phyloP scores from a whole-genome alignment of 306 rosid genomes.

The Prunus campanulata region DNA sequence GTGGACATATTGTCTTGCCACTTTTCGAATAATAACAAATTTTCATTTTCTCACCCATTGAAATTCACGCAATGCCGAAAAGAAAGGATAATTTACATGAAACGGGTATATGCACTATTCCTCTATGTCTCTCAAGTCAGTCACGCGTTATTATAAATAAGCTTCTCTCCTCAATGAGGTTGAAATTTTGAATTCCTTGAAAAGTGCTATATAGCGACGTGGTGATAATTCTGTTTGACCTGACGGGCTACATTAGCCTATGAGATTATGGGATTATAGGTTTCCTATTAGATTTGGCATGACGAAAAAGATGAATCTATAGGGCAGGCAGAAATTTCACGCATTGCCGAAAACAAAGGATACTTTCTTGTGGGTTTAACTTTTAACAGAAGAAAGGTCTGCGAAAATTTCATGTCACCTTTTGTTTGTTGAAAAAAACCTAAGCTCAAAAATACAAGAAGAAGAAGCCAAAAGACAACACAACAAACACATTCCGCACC shows the following conservation, averaged over 20 bases:
- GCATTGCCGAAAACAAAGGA: not conserved
- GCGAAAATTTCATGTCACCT: not conserved
- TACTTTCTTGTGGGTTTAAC: not conserved
- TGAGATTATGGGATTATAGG: not conserved
- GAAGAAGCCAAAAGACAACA: constrained; percentile 6
- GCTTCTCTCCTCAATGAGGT: no score
- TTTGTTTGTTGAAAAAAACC: not conserved
- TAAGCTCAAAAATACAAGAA: not conserved
- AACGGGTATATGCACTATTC: no score
- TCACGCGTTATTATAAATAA: no score
- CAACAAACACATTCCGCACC: not conserved
- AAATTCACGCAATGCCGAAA: not conserved
- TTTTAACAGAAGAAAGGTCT: not conserved
- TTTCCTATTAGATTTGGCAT: not conserved
- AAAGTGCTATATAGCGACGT: no score
- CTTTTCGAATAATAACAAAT: not conserved
- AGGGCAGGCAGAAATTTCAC: not conserved
- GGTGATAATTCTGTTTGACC: no score
- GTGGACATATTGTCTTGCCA: not conserved
- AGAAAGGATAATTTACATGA: no score
- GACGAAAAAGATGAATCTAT: not conserved
- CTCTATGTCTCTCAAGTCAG: no score
- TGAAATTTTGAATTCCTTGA: no score
- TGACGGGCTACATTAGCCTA: not conserved
- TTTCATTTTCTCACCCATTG: not conserved